phyloP scores from a whole-genome alignment of 495 filamentous ascomycete species.

The Oidiodendron maius region DNA sequence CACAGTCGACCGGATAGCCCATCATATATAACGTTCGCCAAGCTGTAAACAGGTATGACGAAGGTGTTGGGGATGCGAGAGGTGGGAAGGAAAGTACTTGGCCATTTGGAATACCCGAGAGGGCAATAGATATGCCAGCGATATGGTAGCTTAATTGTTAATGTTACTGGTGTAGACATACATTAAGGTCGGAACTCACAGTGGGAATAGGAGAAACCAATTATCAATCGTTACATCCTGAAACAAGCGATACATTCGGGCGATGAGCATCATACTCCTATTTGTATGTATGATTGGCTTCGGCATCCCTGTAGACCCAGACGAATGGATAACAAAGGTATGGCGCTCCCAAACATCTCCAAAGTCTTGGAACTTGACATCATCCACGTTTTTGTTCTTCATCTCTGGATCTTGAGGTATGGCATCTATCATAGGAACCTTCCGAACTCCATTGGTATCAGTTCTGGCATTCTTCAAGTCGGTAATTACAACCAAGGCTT shows the following conservation, averaged over 20 bases:
- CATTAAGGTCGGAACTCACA: conserved; percentile 10
- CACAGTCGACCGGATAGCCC: conserved; percentile 19
- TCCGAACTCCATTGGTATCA: conserved; percentile 15
- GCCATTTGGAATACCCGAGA: conserved; percentile 22
- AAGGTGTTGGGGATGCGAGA: conserved; percentile 16
- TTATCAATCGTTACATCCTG: conserved; percentile 19
- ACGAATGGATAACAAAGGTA: conserved; percentile 24
- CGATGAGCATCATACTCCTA: conserved; percentile 25
- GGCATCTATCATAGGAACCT: conserved; percentile 13
- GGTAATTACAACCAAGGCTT: conserved; percentile 18
- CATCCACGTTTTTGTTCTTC: conserved; percentile 9
- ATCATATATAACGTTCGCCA: conserved; percentile 18
- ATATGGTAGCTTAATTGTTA: conserved; percentile 20
- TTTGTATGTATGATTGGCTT: conserved; percentile 25
- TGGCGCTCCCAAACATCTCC: conserved; percentile 23
- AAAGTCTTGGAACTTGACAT: conserved; percentile 20
- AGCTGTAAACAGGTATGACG: conserved; percentile 14
- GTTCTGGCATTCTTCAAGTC: conserved; percentile 14
- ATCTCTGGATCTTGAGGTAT: not conserved
- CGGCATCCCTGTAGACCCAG: conserved; percentile 24
- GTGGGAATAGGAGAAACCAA: conserved; percentile 24
- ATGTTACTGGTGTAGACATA: not conserved
- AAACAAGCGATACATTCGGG: conserved; percentile 24
- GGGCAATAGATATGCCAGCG: conserved; percentile 23
- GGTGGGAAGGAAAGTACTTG: conserved; percentile 22